Evolutionary conservation across 495 filamentous ascomycete species (phyloP).

Genomic region (Xanthoparmelia taractica): DNA sequence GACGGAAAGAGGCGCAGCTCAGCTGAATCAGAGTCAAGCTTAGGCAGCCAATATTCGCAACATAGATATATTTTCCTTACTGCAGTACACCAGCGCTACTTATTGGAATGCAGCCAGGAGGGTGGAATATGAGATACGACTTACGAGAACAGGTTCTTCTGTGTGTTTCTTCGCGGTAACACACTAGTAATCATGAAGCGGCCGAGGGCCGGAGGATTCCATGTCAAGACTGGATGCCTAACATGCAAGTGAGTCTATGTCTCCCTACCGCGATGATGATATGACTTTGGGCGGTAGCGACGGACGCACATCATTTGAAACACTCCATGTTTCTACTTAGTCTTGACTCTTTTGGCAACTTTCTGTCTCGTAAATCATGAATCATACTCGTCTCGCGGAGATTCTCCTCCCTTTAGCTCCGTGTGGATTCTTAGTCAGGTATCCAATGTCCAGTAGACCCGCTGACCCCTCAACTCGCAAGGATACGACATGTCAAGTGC

Average conservation of each 20-base stretch:
- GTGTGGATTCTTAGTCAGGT: too few species aligned
- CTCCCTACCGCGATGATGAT: background rate
- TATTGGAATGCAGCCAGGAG: background rate
- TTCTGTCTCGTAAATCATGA: background rate
- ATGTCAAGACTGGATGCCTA: background rate
- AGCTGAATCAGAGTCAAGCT: background rate
- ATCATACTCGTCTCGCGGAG: background rate
- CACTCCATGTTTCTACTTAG: background rate
- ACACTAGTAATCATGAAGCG: background rate
- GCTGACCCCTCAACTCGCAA: constrained; percentile 14
- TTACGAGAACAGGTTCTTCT: background rate
- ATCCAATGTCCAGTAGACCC: too few species aligned
- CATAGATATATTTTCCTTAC: background rate
- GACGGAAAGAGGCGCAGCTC: background rate
- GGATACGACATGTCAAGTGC: constrained; percentile 54
- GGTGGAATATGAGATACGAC: background rate
- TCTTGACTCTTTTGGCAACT: background rate
- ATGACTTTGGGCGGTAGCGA: background rate
- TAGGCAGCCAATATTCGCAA: background rate
- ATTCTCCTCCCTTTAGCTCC: background rate
- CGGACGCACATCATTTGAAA: background rate
- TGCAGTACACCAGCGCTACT: background rate
- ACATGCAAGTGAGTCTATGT: background rate
- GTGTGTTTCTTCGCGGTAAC: background rate
- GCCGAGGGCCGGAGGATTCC: background rate